Evolutionary conservation across 2,329 filamentous ascomycete genomes (phyloP), one percentile per base, ranked within the genome.

Genomic region (Ploettnerulaceae sp.): DNA sequence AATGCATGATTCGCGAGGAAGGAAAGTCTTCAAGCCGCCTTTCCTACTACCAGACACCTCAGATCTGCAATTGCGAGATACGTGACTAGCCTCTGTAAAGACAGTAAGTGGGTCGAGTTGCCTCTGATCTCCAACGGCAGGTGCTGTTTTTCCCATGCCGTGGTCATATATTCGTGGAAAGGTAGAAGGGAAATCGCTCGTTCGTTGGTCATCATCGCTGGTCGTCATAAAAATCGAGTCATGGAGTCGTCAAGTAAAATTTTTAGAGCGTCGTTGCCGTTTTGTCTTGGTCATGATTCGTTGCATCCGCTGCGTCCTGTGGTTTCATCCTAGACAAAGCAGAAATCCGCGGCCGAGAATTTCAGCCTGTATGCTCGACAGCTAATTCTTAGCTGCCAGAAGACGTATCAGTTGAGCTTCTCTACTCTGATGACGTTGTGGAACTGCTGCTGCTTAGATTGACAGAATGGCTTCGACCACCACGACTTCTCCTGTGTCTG

Each of bases 381-480:
- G 53, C 57, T 53, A 57, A 18, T 56, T 57, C 55, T 56, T 57
- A 54, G 56, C 56, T 57, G 54, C 49, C 51, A 37, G 47, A 21
- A 52, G 45, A 57, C 44, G 51, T 48, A 54, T 56, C 49, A 54
- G 51, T 51, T 28, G 33, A 49, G 44, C 31, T 48, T 38, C 45
- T 56, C 45, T 58, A 61, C 38, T 63, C 61, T 37, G 58, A 61
- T 39, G 62, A 64, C 22, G 61, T 56, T 32, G 60, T 62, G 32
- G 62, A 64, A 55, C 54, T 57, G 57, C 62, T 64, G 61, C 59
- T 63, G 56, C 61, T 64, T 45, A 62, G 53, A 48, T 60, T 61
- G 44, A 60, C 58, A 49, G 61, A 61, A 53, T 63, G 60, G 43
- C 59, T 61, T 35, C 60, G 54, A 44, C 56, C 54, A 42, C 61